Evolutionary conservation across 306 rosid species (phyloP), one percentile per base, ranked within the genome.

Genomic region (Pterocarpus santalinus): DNA sequence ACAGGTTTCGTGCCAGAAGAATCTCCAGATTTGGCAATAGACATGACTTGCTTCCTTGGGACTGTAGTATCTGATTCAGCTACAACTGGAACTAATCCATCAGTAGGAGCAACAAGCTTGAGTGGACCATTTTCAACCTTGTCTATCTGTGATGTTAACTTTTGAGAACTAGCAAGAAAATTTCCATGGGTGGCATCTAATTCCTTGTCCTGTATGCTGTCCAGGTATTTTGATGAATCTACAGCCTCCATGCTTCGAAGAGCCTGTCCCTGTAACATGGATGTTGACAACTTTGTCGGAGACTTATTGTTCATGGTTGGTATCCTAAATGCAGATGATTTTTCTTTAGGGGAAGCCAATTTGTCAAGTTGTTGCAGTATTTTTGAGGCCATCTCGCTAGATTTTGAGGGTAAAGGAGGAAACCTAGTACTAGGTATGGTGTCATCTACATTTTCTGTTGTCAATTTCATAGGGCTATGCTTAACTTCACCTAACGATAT

Each of bases 181-280:
- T 65, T 87, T 51, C 78, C 84, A 72, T 38, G 73, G 52, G 83
- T 65, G 60, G 65, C 77, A 58, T 76, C 86, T 34, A 69, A 34
- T 43, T 63, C 71, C 28, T 75, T 78, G 69, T 89, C 80, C 65
- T 47, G 80, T n/a, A 73, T 1, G 28, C 77, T 75, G 39, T 86
- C 89, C 55, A 88, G 74, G 63, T 75, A 79, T 78, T 88, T 93
- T 35, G 93, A 81, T 7, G 99, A 90, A 82, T 93, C 94, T 72
- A 83, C 91, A 41, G 82, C 75, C 74, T 95, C 99, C 85, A 93
- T 87, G 84, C 97, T 95, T 82, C 88, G 82, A 71, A 88, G 92
- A 83, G 99, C 97, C 88, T 85, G 92, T 67, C 99, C 95, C 65
- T 38, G 85, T 65, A 93, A 81, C 95, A 95, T 95, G 51, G 97